These are phyloP conservation scores for Scutellaria barbata DNA, from an alignment of 257 asterid species.

Conservation along the genomic window DNA sequence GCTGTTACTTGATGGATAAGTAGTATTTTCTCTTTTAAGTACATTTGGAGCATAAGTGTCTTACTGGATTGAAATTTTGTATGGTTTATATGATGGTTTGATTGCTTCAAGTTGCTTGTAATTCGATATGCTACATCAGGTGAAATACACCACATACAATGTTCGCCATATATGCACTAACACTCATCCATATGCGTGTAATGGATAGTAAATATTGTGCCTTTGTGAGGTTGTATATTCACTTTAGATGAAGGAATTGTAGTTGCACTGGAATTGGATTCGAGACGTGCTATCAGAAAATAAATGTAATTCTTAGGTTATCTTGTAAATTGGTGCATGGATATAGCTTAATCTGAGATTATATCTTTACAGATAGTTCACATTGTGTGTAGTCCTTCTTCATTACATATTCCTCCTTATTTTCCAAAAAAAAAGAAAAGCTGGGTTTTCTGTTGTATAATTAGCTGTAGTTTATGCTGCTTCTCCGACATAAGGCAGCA, in stretches of 20 bases:
- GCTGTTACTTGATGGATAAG: not conserved
- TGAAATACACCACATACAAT: not conserved
- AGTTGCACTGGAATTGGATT: not conserved
- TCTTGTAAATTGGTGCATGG: not conserved
- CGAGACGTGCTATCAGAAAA: not conserved
- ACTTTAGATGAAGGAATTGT: not conserved
- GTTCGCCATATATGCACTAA: not conserved
- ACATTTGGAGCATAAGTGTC: slow-evolving; percentile 21
- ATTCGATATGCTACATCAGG: not conserved
- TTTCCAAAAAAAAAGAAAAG: not conserved
- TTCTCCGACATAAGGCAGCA: not conserved
- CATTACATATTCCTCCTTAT: not conserved
- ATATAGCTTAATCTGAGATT: not conserved
- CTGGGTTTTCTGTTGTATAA: not conserved
- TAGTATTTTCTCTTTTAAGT: not conserved
- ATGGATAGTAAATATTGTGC: not conserved
- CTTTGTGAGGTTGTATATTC: not conserved
- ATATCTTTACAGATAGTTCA: not conserved
- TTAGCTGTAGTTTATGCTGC: not conserved
- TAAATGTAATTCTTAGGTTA: not conserved
- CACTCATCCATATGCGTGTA: not conserved
- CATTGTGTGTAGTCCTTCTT: slow-evolving; percentile 1
- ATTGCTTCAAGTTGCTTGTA: slow-evolving; percentile 12
- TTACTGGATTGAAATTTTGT: not conserved
- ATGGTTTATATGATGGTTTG: not conserved